Conservation (phyloP, 2,329 filamentous ascomycete species). For the Talaromyces sp. region DNA sequence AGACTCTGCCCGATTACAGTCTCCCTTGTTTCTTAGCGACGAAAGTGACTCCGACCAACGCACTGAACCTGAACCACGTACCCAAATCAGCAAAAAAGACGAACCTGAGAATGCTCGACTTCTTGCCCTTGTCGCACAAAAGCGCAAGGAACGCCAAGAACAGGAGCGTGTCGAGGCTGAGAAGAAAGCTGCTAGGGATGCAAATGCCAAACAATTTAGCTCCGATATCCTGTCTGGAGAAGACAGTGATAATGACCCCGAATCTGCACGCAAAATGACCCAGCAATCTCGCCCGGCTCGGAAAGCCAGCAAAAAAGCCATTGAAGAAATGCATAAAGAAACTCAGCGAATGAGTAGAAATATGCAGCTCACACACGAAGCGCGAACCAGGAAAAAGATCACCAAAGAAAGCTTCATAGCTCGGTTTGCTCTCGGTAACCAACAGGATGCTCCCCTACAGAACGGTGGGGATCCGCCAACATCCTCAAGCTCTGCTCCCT, state of each 20-base stretch:
- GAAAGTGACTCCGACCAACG: conserved; percentile 11
- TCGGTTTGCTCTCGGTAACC: conserved; percentile 63
- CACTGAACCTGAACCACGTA: conserved; percentile 21
- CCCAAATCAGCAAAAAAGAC: conserved; percentile 29
- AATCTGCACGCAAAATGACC: conserved; percentile 61
- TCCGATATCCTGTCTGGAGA: conserved; percentile 43
- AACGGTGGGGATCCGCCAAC: conserved; percentile 28
- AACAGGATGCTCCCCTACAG: conserved; percentile 37
- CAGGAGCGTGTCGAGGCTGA: conserved; percentile 53
- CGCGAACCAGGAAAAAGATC: conserved; percentile 86
- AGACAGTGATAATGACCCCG: conserved; percentile 56
- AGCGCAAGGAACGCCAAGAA: conserved; percentile 64
- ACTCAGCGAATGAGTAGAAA: conserved; percentile 86
- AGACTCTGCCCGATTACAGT: conserved; percentile 23
- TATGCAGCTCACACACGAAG: conserved; percentile 86
- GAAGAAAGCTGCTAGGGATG: conserved; percentile 31
- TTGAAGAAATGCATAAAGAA: conserved; percentile 92
- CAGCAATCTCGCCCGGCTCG: conserved; percentile 63
- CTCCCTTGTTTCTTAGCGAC: conserved; percentile 38
- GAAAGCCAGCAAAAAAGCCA: conserved; percentile 88
- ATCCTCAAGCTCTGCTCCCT: conserved; percentile 47
- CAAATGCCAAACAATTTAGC: conserved; percentile 27
- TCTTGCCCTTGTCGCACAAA: conserved; percentile 65
- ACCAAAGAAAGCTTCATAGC: conserved; percentile 77
- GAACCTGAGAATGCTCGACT: conserved; percentile 50